Conservation (phyloP, 345 rosid genomes). For the Lepidium aucheri region DNA sequence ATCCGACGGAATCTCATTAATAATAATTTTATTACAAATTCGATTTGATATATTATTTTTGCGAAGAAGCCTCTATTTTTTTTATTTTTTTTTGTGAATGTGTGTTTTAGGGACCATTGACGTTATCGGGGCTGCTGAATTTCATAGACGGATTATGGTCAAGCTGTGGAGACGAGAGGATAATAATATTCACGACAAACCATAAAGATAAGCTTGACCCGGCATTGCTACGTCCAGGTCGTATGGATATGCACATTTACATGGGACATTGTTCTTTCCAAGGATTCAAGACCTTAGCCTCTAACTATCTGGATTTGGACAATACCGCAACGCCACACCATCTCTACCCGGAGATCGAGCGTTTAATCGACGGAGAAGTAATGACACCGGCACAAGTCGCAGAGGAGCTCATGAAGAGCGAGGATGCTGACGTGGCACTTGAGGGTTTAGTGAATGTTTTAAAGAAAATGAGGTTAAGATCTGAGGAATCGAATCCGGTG, state of each 20-base stretch:
- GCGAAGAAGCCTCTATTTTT: too few species aligned
- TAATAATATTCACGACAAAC: slow-evolving; percentile 74
- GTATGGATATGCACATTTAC: slow-evolving; percentile 79
- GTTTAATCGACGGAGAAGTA: slow-evolving; percentile 18
- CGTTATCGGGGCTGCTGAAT: slow-evolving; percentile 55
- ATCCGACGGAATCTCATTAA: neutral
- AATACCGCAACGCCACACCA: slow-evolving; percentile 22
- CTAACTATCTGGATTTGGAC: slow-evolving; percentile 35
- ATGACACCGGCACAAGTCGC: slow-evolving; percentile 51
- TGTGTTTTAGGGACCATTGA: slow-evolving; percentile 31
- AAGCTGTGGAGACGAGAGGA: slow-evolving; percentile 62
- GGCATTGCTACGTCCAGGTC: slow-evolving; percentile 57
- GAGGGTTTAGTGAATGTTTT: slow-evolving; percentile 39
- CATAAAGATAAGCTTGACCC: slow-evolving; percentile 66
- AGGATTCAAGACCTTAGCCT: slow-evolving; percentile 46
- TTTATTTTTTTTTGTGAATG: neutral
- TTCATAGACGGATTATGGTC: slow-evolving; percentile 76
- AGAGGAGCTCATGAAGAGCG: slow-evolving; percentile 53
- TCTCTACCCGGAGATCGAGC: slow-evolving; percentile 32
- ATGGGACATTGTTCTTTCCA: slow-evolving; percentile 52
- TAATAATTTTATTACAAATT: neutral
- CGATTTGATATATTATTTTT: too few species aligned
- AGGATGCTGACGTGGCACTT: slow-evolving; percentile 41
- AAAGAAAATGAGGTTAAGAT: slow-evolving; percentile 30
- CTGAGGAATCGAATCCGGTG: neutral